Percentiles rank a stretch among this genome's conserved stretches.
Conservation (phyloP, 768 basidiomycete genomes). For the Amanita rubescens region DNA sequence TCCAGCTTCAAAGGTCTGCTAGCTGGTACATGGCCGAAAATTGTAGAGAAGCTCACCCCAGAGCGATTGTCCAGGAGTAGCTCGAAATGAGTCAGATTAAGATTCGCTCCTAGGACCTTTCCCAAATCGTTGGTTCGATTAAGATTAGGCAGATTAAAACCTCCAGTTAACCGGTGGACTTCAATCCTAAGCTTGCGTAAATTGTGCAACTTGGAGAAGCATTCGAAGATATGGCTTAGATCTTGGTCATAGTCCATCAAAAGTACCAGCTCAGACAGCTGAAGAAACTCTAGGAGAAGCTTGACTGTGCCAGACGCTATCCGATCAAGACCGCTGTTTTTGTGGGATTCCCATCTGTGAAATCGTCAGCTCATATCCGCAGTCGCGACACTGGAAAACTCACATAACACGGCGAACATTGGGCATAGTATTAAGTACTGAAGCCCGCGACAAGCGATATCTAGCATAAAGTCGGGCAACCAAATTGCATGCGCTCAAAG, state of each 20-base stretch:
- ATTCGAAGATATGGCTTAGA: not conserved
- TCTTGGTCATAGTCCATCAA: not conserved
- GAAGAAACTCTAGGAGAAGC: not conserved
- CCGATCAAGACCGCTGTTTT: not conserved
- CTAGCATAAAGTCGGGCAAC: not conserved
- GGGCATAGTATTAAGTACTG: not conserved
- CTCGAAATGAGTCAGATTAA: no score
- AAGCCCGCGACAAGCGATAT: not conserved
- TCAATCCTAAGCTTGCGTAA: no score
- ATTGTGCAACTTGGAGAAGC: not conserved
- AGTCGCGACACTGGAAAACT: not conserved
- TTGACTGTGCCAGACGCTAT: not conserved
- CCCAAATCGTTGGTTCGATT: not conserved
- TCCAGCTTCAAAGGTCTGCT: not conserved
- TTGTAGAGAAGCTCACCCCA: not conserved
- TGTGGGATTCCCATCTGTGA: not conserved
- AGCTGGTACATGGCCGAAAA: not conserved
- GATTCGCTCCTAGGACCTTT: no score
- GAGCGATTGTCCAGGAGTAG: not conserved
- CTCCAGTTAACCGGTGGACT: not conserved
- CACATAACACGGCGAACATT: slow-evolving; percentile 2
- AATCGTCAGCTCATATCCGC: not conserved
- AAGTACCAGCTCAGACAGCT: not conserved
- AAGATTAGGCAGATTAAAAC: not conserved
- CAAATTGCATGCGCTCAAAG: not conserved